Evolutionary conservation across 371 early-diverging fungal species (phyloP).

Genomic region (Chytridiales sp.): DNA sequence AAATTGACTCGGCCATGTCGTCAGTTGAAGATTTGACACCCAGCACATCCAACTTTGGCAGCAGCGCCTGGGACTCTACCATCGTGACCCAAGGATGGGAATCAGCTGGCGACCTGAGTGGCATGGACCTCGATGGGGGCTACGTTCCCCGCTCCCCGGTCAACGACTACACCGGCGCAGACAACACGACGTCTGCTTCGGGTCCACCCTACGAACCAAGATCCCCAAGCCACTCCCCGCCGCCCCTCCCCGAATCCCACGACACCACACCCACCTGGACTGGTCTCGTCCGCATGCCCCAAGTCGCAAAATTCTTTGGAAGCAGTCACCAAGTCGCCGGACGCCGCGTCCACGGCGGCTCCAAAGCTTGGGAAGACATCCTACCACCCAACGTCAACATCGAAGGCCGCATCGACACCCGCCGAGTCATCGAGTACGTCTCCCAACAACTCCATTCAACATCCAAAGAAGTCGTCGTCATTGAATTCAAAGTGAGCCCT

Average conservation of each 20-base stretch:
- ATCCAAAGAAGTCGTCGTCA: constrained; percentile 61
- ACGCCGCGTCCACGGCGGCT: constrained; percentile 35
- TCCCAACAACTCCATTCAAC: constrained; percentile 52
- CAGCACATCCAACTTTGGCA: not conserved
- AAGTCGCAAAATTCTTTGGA: constrained; percentile 62
- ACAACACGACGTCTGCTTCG: no score
- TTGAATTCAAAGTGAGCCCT: constrained; percentile 49
- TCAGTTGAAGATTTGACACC: no score
- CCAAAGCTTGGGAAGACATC: constrained; percentile 57
- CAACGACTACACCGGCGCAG: no score
- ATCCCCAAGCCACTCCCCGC: no score
- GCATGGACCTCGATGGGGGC: no score
- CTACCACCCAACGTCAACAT: constrained; percentile 60
- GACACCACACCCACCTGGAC: constrained; percentile 55
- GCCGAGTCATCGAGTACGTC: constrained; percentile 58
- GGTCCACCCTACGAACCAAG: no score
- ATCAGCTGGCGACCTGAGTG: no score
- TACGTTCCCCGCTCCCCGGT: no score
- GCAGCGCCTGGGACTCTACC: not conserved
- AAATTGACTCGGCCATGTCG: no score
- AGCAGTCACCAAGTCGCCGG: constrained; percentile 65
- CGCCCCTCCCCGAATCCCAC: constrained; percentile 35
- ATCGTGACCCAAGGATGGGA: no score
- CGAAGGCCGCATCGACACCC: constrained; percentile 65
- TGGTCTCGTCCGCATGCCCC: constrained; percentile 68